A percentile compares a stretch with the other conserved stretches of the same genome.
phyloP scores from a whole-genome alignment of 2,329 filamentous ascomycete species.

The Chrysoporthe cubensis region DNA sequence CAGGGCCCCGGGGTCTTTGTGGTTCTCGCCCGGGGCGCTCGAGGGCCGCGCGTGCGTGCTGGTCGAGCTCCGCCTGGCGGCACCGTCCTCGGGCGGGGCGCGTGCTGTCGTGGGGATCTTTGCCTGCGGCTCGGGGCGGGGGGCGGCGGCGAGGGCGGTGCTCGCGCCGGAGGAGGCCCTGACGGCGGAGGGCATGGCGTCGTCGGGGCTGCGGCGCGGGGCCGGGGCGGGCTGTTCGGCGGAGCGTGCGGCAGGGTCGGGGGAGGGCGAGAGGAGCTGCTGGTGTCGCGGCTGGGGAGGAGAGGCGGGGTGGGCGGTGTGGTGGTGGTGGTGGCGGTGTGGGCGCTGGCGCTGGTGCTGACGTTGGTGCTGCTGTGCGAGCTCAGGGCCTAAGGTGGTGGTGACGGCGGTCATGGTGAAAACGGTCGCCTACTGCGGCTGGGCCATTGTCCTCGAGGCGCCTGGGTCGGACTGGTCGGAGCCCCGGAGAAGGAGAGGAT shows the following conservation, averaged over 20 bases:
- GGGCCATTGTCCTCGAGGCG: slow-evolving; percentile 16
- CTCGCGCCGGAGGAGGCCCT: slow-evolving; percentile 24
- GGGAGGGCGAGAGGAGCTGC: slow-evolving; percentile 6
- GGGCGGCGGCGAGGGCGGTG: slow-evolving; percentile 15
- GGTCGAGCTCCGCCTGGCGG: slow-evolving; percentile 22
- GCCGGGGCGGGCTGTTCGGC: slow-evolving; percentile 8
- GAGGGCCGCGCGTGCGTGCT: slow-evolving; percentile 44
- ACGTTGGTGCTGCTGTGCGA: slow-evolving; percentile 6
- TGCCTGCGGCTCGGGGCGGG: slow-evolving; percentile 16
- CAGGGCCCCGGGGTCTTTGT: slow-evolving; percentile 27
- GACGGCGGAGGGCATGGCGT: slow-evolving; percentile 26
- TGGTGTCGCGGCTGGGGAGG: slow-evolving; percentile 8
- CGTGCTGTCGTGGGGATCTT: slow-evolving; percentile 19
- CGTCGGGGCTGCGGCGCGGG: slow-evolving; percentile 11
- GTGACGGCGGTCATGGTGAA: slow-evolving; percentile 27
- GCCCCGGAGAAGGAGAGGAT: no score
- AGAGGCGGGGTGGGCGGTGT: slow-evolving; percentile 8
- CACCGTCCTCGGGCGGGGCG: slow-evolving; percentile 26
- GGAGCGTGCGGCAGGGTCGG: slow-evolving; percentile 4
- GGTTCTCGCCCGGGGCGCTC: slow-evolving; percentile 50
- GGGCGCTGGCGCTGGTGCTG: background rate
- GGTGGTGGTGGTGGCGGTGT: background rate
- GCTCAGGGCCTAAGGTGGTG: slow-evolving; percentile 11
- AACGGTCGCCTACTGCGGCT: slow-evolving; percentile 21
- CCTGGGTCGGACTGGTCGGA: background rate